Evolutionary conservation across 495 filamentous ascomycete genomes (phyloP).

Genomic region (Penicillium malachiteum): DNA sequence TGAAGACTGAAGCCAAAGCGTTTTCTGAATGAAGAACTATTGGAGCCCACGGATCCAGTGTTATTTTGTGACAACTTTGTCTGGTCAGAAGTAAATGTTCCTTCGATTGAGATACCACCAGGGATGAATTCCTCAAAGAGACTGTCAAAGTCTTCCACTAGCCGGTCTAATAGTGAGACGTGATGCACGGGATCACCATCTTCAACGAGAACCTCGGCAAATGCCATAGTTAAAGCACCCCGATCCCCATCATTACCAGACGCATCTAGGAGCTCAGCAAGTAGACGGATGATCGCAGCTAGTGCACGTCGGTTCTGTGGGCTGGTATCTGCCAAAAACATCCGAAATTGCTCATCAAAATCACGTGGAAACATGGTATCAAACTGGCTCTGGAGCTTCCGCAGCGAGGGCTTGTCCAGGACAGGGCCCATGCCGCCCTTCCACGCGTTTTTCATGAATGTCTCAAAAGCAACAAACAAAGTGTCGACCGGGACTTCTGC

Average conservation of each 20-base stretch:
- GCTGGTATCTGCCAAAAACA: conserved; percentile 71
- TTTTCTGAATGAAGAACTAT: conserved; percentile 81
- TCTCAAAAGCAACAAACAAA: conserved; percentile 92
- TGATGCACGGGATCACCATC: conserved; percentile 77
- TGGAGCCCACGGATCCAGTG: conserved; percentile 60
- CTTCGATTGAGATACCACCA: conserved; percentile 42
- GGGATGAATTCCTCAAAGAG: conserved; percentile 74
- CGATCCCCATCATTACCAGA: conserved; percentile 92
- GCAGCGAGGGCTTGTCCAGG: conserved; percentile 61
- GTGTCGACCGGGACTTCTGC: conserved; percentile 80
- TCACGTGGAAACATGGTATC: conserved; percentile 70
- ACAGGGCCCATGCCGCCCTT: conserved; percentile 82
- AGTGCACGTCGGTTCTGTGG: conserved; percentile 93
- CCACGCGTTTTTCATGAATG: conserved; percentile 89
- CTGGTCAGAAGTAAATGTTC: conserved; percentile 45
- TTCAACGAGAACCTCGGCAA: conserved; percentile 81
- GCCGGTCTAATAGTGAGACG: conserved; percentile 84
- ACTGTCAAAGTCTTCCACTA: conserved; percentile 88
- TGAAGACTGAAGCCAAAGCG: conserved; percentile 77
- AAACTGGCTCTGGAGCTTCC: conserved; percentile 70
- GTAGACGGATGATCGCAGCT: conserved; percentile 75
- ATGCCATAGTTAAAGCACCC: conserved; percentile 84
- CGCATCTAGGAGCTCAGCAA: conserved; percentile 88
- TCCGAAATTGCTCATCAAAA: conserved; percentile 83
- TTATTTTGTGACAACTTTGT: conserved; percentile 48